These are phyloP conservation scores for Exophiala mesophila DNA, from an alignment of 2,329 filamentous ascomycete genomes.

Conservation along the genomic window DNA sequence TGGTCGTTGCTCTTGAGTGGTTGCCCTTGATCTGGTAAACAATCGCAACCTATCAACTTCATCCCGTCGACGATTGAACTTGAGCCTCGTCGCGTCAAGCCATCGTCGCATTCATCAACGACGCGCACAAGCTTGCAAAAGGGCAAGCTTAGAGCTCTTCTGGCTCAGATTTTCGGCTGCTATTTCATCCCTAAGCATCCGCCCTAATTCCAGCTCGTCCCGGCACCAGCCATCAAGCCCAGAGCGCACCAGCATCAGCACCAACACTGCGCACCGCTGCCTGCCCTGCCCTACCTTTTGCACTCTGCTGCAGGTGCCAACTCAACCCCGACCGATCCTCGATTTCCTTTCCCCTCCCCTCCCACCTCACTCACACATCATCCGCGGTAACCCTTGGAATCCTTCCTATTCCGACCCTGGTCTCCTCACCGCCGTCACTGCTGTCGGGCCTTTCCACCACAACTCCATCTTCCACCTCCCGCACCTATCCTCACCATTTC, in stretches of 20 bases:
- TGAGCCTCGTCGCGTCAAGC: constrained; percentile 5
- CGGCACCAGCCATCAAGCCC: neutral
- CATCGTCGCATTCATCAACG: constrained; percentile 15
- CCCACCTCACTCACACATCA: neutral
- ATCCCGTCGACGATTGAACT: constrained; percentile 15
- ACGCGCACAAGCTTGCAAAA: neutral
- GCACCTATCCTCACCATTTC: neutral
- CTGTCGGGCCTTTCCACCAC: neutral
- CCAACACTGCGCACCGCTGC: neutral
- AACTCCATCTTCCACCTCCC: neutral
- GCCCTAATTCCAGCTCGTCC: neutral
- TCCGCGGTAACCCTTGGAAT: neutral
- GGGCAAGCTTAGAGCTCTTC: neutral
- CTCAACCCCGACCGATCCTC: neutral
- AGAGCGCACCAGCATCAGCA: neutral
- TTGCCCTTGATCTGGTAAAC: constrained; percentile 17
- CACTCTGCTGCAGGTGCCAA: neutral
- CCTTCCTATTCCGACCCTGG: neutral
- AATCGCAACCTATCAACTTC: constrained; percentile 20
- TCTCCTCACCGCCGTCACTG: neutral
- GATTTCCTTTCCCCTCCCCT: neutral
- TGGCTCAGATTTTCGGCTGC: neutral
- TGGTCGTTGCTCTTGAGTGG: constrained; percentile 16
- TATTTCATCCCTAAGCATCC: too few relatives aligned
- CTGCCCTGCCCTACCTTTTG: neutral